A percentile compares a stretch with the other conserved stretches of the same genome.
These are phyloP conservation scores for Afroboletus lepidellus DNA, from an alignment of 1,284 basidiomycete genomes.

Conservation along the genomic window DNA sequence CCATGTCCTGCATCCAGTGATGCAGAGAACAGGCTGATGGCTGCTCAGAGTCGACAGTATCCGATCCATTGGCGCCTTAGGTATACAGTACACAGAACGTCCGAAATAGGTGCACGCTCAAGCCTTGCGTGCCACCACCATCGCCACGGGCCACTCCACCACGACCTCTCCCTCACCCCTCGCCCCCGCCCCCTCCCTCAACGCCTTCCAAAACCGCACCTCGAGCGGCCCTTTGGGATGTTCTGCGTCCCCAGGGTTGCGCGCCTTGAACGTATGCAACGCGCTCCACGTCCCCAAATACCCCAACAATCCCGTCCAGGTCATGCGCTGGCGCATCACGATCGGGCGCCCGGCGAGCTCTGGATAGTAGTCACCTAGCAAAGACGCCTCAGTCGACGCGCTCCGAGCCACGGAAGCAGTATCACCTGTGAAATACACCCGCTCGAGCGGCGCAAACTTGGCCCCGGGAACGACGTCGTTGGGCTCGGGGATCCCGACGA, in stretches of 20 bases:
- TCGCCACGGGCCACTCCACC: constrained; percentile 70
- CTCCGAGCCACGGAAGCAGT: no score
- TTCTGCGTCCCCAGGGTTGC: no score
- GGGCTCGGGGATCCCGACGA: constrained; percentile 67
- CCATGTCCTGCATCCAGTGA: no score
- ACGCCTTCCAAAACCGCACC: constrained; percentile 53
- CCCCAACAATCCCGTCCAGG: background rate
- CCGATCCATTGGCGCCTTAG: no score
- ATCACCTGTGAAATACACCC: constrained; percentile 55
- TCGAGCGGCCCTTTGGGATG: constrained; percentile 59
- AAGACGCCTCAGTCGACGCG: no score
- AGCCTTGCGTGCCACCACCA: constrained; percentile 55
- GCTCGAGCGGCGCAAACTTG: constrained; percentile 44
- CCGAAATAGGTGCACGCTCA: no score
- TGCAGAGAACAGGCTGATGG: no score
- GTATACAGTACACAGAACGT: no score
- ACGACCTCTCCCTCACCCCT: no score
- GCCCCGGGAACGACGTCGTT: constrained; percentile 33
- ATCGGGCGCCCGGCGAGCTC: constrained; percentile 42
- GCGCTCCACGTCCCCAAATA: constrained; percentile 15
- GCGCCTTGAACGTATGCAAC: constrained; percentile 16
- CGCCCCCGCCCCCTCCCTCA: no score
- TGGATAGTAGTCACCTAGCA: constrained; percentile 42
- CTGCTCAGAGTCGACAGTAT: no score
- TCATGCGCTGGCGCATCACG: constrained; percentile 32